A percentile compares a stretch with the other conserved stretches of the same genome.
These are phyloP conservation scores for Ganoderma multipileum DNA, from an alignment of 1,284 basidiomycete species.

Conservation along the genomic window DNA sequence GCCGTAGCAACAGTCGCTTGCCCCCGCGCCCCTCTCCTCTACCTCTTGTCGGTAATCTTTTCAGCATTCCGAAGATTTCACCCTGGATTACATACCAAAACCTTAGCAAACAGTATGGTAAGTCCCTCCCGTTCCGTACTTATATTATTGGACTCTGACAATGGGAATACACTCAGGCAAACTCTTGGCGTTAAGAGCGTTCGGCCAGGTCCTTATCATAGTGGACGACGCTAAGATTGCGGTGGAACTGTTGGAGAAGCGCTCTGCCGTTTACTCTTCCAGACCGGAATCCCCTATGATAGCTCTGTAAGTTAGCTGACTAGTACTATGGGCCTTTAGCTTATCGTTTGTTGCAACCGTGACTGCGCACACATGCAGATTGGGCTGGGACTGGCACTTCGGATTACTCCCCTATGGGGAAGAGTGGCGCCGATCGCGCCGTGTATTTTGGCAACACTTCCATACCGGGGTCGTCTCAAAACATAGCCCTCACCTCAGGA, in stretches of 20 bases:
- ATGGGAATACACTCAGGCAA: background rate
- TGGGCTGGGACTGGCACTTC: constrained; percentile 28
- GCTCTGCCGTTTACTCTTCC: constrained; percentile 13
- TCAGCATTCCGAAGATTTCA: constrained; percentile 6
- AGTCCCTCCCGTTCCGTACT: background rate
- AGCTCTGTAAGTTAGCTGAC: constrained; percentile 1
- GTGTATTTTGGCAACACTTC: constrained; percentile 27
- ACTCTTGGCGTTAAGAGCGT: background rate
- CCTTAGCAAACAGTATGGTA: constrained; percentile 21
- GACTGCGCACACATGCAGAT: constrained; percentile 8
- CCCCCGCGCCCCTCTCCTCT: constrained; percentile 22
- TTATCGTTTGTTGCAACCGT: background rate
- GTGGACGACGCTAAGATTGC: constrained; percentile 7
- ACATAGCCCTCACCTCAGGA: constrained; percentile 13
- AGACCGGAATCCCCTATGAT: background rate
- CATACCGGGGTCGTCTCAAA: constrained; percentile 7
- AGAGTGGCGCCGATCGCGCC: constrained; percentile 26
- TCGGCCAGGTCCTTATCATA: constrained; percentile 2
- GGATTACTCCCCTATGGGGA: constrained; percentile 24
- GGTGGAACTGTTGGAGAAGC: constrained; percentile 16
- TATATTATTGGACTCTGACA: background rate
- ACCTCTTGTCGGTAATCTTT: constrained; percentile 21
- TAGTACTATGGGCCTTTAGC: background rate
- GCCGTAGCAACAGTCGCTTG: background rate
- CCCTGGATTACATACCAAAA: constrained; percentile 20